Base-by-base conservation (phyloP, 2,329 filamentous ascomycete species). In the Phoma sp. region DNA sequence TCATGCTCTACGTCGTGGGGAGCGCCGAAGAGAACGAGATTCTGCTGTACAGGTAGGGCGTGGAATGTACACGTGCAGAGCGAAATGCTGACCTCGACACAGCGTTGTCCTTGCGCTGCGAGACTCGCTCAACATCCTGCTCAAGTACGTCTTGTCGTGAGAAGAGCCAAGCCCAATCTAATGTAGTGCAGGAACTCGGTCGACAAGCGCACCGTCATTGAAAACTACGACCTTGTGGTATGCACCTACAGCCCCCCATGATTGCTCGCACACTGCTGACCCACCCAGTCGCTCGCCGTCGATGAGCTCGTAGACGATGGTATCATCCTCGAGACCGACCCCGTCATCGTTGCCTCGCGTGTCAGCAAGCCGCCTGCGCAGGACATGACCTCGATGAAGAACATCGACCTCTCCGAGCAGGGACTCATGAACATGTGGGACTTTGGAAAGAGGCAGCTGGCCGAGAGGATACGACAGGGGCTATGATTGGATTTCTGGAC, bases 241-340 rank as follows among this genome's bases (percentile, higher is more conserved):
- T 31, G 73, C 65, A 35, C 15, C n/a, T 1, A 15, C 10, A 21
- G 21, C 24, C 12, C 17, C 4, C 3, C 15, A 21, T 46, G 6
- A 21, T 8, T 13, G 29, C 9, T 13, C 10, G n/a, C 32, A 19
- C 29, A 21, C 7, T 41, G 96, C 69, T 72, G 95, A 84, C 92
- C 95, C 75, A 82, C 94, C 22, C 89, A 97, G 60, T 90, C 92
- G 13, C 86, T 99, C 49, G 91, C 93, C 39, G 91, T 99, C 62
- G 95, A 99, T 77, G 95, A 99, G 78, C 65, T 77, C 36, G 74
- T 76, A n/a, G 75, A 77, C 63, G 75, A 76, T 53, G 95, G 95
- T 57, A 96, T 98, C 74, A 94, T 99, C 68, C 86, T 99, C 58
- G 95, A 99, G 81, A 98, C 94, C 0, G 95, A 99, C 75, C 93